Base-by-base conservation (phyloP, 1,284 basidiomycete species). In the Cryptococcus sp. region DNA sequence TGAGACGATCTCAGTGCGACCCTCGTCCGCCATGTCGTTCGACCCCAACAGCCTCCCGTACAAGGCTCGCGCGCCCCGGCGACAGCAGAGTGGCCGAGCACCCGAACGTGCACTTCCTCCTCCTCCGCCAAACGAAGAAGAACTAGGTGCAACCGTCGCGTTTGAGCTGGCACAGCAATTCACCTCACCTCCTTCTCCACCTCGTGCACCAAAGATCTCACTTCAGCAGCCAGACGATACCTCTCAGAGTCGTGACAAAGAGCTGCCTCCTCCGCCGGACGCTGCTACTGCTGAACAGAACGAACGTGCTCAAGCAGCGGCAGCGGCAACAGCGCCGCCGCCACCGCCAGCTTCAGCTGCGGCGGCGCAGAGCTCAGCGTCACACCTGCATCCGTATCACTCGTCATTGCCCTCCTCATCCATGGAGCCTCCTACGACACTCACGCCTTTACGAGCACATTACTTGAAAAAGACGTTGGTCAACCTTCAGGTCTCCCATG, bases 381-480 rank as follows among this genome's bases (percentile, higher is more conserved):
- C 66, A 2, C 72, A 74, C 58, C 57, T 75, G 20, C 70, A 72
- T 52, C 75, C 74, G 0, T 71, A 63, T 58, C 66, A 69, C 46
- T 67, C 67, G 3, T 63, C 69, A 5, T 58, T 75, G 6, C 72
- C 74, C 7, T 54, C 56, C n/a, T 53, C 43, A 13, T 58, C 63
- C 19, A 41, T 59, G 25, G 38, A 55, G 3, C 71, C 72, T 13
- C 72, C 74, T 3, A 68, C 70, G 15, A 75, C 64, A 25, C 82
- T 95, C 48, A 91, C 90, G 0, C 89, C 93, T 5, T 79, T 93
- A 29, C 86, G 92, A 41, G 91, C 92, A 1, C 93, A 97, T 73
- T 97, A 97, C 77, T 88, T 97, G 73, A 97, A 96, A 81, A 94
- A 95, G 78, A 84, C 89, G n/a, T 86, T 97, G 54, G 85, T 98